Base-by-base conservation (phyloP, 805 yeast genomes). In the Saccharomycopsis oosterbeekiorum region DNA sequence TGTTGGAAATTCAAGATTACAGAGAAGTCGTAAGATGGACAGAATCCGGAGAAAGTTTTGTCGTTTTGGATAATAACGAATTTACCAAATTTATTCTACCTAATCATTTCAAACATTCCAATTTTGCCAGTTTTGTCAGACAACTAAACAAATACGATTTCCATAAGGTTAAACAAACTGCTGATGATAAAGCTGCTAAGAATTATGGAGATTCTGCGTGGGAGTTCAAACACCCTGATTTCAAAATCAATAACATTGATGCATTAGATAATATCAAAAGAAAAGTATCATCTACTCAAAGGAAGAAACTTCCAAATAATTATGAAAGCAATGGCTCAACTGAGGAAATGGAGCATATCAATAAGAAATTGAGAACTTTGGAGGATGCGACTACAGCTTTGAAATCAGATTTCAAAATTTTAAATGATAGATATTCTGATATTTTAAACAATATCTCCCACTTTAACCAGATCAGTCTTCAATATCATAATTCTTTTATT, bases 131-230 rank as follows among this genome's bases (percentile, higher is more conserved):
- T 67, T 93, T 93, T 75, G 98, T 93, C 21, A 82, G 99, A 55
- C 99, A 94, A 71, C 78, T 94, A 68, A 94, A 94, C 78, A 94
- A 94, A 74, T 94, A 94, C 70, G 99, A 93, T 73, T 94, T 94
- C 77, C 99, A 94, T 77, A 94, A 94, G 75, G 96, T 94, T 55
- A 89, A 93, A 70, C 78, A 83, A 55, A 76, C 88, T 50, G 81
- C 78, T 62, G 91, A 84, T 66, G 88, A 83, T 64, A 80, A 80
- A 67, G 70, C 69, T 63, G 36, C 57, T 34, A 70, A 70, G 57
- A 83, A 83, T 62, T 84, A 84, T 68, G 88, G 91, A 47, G 90
- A 85, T 61, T 83, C 86, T 71, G 84, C 92, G 21, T 93, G 98
- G 97, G 97, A 93, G 71, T 93, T 94, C 76, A 84, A 85, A 70